phyloP scores from a whole-genome alignment of 306 rosid genomes.

The Datisca glomerata region DNA sequence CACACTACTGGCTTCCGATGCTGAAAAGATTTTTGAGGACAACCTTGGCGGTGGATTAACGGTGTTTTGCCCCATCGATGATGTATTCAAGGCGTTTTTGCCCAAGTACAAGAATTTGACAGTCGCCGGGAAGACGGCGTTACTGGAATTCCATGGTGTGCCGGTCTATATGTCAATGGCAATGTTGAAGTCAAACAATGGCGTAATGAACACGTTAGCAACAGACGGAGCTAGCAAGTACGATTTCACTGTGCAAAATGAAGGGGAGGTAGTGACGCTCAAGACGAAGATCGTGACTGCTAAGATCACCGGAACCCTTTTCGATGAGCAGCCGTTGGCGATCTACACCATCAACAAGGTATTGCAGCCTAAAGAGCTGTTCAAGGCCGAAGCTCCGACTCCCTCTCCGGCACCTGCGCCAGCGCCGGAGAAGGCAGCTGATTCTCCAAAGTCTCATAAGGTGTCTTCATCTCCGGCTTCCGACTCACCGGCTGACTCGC shows the following conservation, averaged over 20 bases:
- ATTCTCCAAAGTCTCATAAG: constrained; percentile 30
- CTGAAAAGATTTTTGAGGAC: constrained; percentile 27
- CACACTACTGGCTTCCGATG: constrained; percentile 30
- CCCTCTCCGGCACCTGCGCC: constrained; percentile 52
- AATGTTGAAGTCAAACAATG: constrained; percentile 53
- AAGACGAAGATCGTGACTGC: constrained; percentile 47
- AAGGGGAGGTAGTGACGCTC: constrained; percentile 54
- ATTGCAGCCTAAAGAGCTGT: constrained; percentile 54
- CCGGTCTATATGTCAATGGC: constrained; percentile 53
- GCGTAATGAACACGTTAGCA: constrained; percentile 58
- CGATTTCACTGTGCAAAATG: constrained; percentile 73
- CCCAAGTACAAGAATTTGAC: constrained; percentile 68
- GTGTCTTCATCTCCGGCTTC: constrained; percentile 6
- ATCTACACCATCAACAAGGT: constrained; percentile 50
- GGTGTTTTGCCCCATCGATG: constrained; percentile 68
- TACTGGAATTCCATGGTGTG: constrained; percentile 55
- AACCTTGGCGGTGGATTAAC: constrained; percentile 48
- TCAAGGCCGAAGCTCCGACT: constrained; percentile 32
- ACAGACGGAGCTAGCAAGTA: constrained; percentile 60
- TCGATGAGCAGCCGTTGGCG: constrained; percentile 62
- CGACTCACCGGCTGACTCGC: constrained; percentile 24
- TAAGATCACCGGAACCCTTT: constrained; percentile 43
- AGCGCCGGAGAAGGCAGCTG: constrained; percentile 46
- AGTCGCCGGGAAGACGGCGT: constrained; percentile 29
- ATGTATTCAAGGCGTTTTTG: constrained; percentile 40